Conservation (phyloP, 768 basidiomycete genomes). For the Suillus occidentalis region DNA sequence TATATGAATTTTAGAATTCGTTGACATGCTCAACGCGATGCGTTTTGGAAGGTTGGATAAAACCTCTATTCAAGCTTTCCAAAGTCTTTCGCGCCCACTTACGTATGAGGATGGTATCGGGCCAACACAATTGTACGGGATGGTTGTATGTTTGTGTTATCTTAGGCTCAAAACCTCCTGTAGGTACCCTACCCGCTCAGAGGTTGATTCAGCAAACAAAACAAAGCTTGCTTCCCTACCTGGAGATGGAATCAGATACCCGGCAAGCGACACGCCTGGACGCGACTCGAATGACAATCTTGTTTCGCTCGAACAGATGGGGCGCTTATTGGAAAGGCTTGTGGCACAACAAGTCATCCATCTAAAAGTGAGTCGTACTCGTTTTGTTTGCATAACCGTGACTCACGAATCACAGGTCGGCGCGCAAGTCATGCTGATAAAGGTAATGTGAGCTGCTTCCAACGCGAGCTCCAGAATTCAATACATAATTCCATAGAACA, state of each 20-base stretch:
- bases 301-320: slow-evolving; percentile 39
- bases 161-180: slow-evolving; percentile 5
- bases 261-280: slow-evolving; percentile 47
- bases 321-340: slow-evolving; percentile 54
- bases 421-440: slow-evolving; percentile 86
- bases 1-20: slow-evolving; percentile 47
- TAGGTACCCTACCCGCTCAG: slow-evolving; percentile 69
- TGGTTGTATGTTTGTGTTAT: not conserved
- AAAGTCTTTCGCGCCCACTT: slow-evolving; percentile 53
- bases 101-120: slow-evolving; percentile 70
- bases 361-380: slow-evolving; percentile 45
- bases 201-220: slow-evolving; percentile 73
- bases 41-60: slow-evolving; percentile 65
- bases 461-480: not conserved
- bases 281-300: slow-evolving; percentile 41
- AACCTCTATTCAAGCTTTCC: slow-evolving; percentile 48
- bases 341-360: slow-evolving; percentile 49
- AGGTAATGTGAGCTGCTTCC: slow-evolving; percentile 38
- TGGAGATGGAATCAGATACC: slow-evolving; percentile 39
- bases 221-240: slow-evolving; percentile 46
- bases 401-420: slow-evolving; percentile 48
- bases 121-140: slow-evolving; percentile 74
- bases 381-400: not conserved
- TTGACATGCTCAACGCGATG: slow-evolving; percentile 87
- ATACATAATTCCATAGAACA: slow-evolving; percentile 45